These are phyloP conservation scores for Lagenidium giganteum DNA, from an alignment of 352 stramenopile species.

Conservation along the genomic window DNA sequence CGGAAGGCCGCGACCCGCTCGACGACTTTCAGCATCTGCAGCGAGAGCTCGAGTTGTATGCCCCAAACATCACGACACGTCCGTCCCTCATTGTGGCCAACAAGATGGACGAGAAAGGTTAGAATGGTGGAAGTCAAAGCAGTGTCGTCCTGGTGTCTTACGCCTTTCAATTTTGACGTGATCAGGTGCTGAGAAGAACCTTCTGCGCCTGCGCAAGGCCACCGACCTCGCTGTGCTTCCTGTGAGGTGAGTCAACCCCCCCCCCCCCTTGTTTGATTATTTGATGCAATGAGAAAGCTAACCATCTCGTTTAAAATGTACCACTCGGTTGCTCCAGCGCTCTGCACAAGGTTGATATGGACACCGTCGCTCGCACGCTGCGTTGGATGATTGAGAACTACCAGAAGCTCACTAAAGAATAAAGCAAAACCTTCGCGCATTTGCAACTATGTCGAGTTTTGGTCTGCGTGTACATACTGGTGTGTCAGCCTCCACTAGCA, in stretches of 20 bases:
- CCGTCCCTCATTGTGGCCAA: constrained; percentile 85
- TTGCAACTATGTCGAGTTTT: too few species aligned
- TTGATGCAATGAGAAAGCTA: neutral
- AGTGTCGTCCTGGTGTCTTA: too few species aligned
- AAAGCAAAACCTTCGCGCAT: constrained; percentile 28
- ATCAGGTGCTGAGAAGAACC: constrained; percentile 66
- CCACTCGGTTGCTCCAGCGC: constrained; percentile 28
- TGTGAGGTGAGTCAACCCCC: constrained; percentile 72
- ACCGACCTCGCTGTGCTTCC: constrained; percentile 76
- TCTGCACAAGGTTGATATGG: constrained; percentile 85
- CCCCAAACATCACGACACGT: constrained; percentile 76
- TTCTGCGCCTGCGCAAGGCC: constrained; percentile 62
- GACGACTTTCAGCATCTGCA: constrained; percentile 77
- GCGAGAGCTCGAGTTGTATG: constrained; percentile 83
- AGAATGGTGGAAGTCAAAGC: neutral
- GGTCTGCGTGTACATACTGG: too few species aligned
- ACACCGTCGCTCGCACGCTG: constrained; percentile 67
- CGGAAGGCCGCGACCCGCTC: constrained; percentile 72
- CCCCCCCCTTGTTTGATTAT: too few species aligned
- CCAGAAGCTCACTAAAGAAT: constrained; percentile 36
- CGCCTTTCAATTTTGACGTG: too few species aligned
- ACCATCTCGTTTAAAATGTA: neutral
- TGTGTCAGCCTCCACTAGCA: neutral
- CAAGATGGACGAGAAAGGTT: constrained; percentile 86
- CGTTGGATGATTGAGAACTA: constrained; percentile 48